Evolutionary conservation across 768 basidiomycete species (phyloP).

Genomic region (Mycena latifolia): DNA sequence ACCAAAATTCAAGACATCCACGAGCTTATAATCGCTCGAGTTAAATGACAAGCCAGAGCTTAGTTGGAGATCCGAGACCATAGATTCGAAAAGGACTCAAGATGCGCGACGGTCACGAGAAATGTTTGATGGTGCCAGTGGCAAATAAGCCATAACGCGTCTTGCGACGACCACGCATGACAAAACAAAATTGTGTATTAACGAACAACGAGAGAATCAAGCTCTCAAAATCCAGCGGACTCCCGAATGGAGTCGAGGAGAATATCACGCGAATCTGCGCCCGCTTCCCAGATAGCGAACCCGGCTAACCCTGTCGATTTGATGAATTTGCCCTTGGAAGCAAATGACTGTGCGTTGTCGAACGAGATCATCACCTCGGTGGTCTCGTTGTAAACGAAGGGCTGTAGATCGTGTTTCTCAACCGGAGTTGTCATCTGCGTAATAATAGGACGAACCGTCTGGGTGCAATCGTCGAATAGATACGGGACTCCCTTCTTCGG

Average conservation of each 20-base stretch:
- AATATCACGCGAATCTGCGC: slow-evolving; percentile 24
- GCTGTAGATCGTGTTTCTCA: neutral
- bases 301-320: slow-evolving; percentile 64
- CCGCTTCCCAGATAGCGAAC: slow-evolving; percentile 69
- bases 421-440: neutral
- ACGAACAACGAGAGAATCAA: no score
- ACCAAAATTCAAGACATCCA: no score
- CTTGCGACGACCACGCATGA: no score
- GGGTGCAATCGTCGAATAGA: slow-evolving; percentile 73
- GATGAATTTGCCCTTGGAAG: slow-evolving; percentile 74
- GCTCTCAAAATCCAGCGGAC: slow-evolving; percentile 30
- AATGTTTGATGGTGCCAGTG: no score
- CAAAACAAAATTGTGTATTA: no score
- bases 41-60: no score
- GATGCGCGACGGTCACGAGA: no score
- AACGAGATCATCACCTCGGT: slow-evolving; percentile 73
- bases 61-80: no score
- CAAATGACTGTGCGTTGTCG: slow-evolving; percentile 73
- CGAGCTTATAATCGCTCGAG: no score
- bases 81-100: no score
- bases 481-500: slow-evolving; percentile 66
- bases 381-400: slow-evolving; percentile 62
- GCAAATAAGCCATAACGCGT: no score
- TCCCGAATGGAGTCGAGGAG: slow-evolving; percentile 28
- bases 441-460: slow-evolving; percentile 67